These are phyloP conservation scores for Taiozyma onychis DNA, from an alignment of 1,139 yeast genomes.

Conservation along the genomic window DNA sequence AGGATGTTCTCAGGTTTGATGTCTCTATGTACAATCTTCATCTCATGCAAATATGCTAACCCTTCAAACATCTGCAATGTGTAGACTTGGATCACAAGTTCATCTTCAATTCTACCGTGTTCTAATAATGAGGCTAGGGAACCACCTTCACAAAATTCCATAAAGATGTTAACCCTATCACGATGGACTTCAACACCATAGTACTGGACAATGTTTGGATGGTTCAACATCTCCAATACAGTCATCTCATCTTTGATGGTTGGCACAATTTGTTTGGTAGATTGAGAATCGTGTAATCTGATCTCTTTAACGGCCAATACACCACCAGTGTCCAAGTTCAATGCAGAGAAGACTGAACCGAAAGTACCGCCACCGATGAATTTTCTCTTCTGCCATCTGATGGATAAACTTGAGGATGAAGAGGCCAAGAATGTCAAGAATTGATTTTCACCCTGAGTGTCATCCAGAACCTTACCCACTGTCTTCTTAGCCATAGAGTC, in stretches of 20 bases:
- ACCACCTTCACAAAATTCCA: slow-evolving; percentile 98
- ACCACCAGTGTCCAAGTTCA: slow-evolving; percentile 91
- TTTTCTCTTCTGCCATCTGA: slow-evolving; percentile 96
- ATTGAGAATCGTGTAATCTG: slow-evolving; percentile 81
- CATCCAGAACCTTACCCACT: slow-evolving; percentile 87
- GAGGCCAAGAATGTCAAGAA: slow-evolving; percentile 83
- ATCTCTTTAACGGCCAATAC: slow-evolving; percentile 97
- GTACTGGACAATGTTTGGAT: slow-evolving; percentile 94
- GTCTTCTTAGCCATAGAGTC: slow-evolving; percentile 31
- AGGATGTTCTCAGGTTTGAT: slow-evolving; percentile 93
- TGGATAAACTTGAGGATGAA: slow-evolving; percentile 83
- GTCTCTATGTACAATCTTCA: slow-evolving; percentile 96
- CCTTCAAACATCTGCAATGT: slow-evolving; percentile 94
- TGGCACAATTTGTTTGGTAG: slow-evolving; percentile 80
- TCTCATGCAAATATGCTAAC: slow-evolving; percentile 86
- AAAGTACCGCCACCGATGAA: slow-evolving; percentile 95
- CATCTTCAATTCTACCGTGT: slow-evolving; percentile 95
- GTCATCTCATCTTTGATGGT: slow-evolving; percentile 95
- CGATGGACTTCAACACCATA: slow-evolving; percentile 97
- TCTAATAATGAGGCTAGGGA: slow-evolving; percentile 78
- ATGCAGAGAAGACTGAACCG: slow-evolving; percentile 91
- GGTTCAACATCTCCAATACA: slow-evolving; percentile 88
- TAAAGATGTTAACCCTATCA: slow-evolving; percentile 89
- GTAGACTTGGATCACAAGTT: slow-evolving; percentile 85
- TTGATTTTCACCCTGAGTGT: slow-evolving; percentile 80